A percentile compares a stretch with the other conserved stretches of the same genome.
Conservation (phyloP, 2,329 filamentous ascomycete genomes). For the Fusarium foetens region DNA sequence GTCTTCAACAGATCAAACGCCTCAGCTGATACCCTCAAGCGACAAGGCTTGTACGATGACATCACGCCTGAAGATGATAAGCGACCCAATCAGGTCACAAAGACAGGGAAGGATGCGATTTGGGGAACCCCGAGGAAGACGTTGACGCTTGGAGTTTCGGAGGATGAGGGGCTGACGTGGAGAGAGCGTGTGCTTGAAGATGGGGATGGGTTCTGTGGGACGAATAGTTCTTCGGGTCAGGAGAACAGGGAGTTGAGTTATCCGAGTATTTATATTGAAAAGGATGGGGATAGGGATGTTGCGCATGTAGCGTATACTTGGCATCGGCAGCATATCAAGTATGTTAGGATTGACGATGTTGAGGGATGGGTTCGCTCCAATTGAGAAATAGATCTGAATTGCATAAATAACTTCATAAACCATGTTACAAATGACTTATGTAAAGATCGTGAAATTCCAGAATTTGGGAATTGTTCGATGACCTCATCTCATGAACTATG, state of each 20-base stretch:
- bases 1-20: constrained; percentile 55
- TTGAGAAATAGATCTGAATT: rapidly evolving
- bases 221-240: constrained; percentile 55
- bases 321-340: constrained; percentile 56
- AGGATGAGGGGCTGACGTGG: constrained; percentile 53
- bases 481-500: rapidly evolving
- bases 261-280: constrained; percentile 52
- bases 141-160: constrained; percentile 49
- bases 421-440: rapidly evolving
- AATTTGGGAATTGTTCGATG: background rate
- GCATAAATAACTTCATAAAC: rapidly evolving
- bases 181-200: constrained; percentile 53
- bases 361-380: constrained; percentile 37
- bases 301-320: constrained; percentile 56
- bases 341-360: constrained; percentile 46
- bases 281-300: constrained; percentile 5
- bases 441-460: rapidly evolving
- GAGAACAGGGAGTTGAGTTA: constrained; percentile 57
- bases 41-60: constrained; percentile 57
- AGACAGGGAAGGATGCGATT: constrained; percentile 52
- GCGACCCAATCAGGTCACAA: constrained; percentile 50
- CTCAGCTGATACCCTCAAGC: constrained; percentile 46
- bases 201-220: constrained; percentile 58
- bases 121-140: constrained; percentile 55
- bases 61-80: constrained; percentile 54